Evolutionary conservation across 257 asterid species (phyloP), one percentile per base, ranked within the genome.

Genomic region (Salvia hispanica): DNA sequence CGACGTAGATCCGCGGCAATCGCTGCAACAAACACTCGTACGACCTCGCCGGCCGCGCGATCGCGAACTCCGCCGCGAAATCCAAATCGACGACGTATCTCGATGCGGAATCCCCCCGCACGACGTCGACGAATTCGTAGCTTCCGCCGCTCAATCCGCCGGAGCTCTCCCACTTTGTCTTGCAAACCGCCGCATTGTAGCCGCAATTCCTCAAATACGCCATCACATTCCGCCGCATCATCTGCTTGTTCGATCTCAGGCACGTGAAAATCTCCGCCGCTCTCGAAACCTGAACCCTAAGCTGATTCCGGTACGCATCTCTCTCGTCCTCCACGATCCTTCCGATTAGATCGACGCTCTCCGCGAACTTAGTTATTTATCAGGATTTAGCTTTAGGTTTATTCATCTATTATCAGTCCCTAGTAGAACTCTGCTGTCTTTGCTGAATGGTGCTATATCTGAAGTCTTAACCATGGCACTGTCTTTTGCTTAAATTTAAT

Each of bases 101-200:
- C 12, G 43, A 3, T 3, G 46, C 47, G 8, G 51, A 1, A 0
- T 73, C 86, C 11, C 31, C 31, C 31, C 31, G 31, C 11, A 86
- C 31, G 31, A 25, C 93, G 62, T 92, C 96, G 73, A 89, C 64
- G 76, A 84, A 89, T 84, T 92, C 98, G 71, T 89, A 78, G 70
- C 78, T 77, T 0, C 96, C 98, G 42, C 87, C 85, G 12, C 88
- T 64, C 8, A 92, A 71, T 1, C 95, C 92, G 42, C 92, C 95
- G 75, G 77, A 77, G 11, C 67, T 82, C 70, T 78, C 89, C 96
- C 98, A 92, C 78, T 80, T 89, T 1, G 95, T 79, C 77, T 82
- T 85, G 59, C 96, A 92, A 33, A 87, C 28, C 54, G 92, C 95
- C 8, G 95, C 95, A 78, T 87, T 80, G 85, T 85, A 84, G 4